phyloP scores from a whole-genome alignment of 2,329 filamentous ascomycete species.

The Aspergillus bombycis region DNA sequence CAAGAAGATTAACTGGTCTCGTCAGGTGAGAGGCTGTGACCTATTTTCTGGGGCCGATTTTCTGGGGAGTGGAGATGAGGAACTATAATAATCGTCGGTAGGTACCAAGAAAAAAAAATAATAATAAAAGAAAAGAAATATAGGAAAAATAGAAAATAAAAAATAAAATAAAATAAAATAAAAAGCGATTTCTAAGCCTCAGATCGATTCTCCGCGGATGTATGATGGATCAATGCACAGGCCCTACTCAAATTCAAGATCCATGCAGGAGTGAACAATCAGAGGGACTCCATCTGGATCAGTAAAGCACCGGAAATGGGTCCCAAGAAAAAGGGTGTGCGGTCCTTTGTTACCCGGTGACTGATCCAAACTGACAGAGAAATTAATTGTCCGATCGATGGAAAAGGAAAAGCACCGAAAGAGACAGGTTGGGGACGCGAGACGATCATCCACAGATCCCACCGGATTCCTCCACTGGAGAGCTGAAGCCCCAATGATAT shows the following conservation, averaged over 20 bases:
- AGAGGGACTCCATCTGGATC: not conserved
- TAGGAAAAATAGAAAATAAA: not conserved
- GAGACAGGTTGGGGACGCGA: not conserved
- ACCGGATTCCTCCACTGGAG: not conserved
- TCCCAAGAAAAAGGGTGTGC: not conserved
- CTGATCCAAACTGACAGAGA: conserved; percentile 6
- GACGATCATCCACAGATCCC: not conserved
- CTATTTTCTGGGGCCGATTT: conserved; percentile 6
- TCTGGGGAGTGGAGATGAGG: conserved; percentile 3
- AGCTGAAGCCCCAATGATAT: not conserved
- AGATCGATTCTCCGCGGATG: not conserved
- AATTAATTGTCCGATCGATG: conserved; percentile 1
- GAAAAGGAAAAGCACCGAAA: not conserved
- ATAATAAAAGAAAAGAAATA: not conserved
- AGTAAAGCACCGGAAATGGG: not conserved
- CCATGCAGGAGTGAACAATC: not conserved
- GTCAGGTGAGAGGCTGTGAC: conserved; percentile 8
- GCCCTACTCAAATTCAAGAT: conserved; percentile 2
- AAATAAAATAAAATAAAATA: not conserved
- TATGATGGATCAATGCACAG: conserved; percentile 5
- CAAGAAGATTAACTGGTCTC: not conserved
- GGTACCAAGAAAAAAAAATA: not conserved
- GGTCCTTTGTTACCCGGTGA: not conserved
- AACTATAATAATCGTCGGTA: not conserved
- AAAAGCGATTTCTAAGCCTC: not conserved